Conservation (phyloP, 352 stramenopile genomes). For the Phytophthora pisi region DNA sequence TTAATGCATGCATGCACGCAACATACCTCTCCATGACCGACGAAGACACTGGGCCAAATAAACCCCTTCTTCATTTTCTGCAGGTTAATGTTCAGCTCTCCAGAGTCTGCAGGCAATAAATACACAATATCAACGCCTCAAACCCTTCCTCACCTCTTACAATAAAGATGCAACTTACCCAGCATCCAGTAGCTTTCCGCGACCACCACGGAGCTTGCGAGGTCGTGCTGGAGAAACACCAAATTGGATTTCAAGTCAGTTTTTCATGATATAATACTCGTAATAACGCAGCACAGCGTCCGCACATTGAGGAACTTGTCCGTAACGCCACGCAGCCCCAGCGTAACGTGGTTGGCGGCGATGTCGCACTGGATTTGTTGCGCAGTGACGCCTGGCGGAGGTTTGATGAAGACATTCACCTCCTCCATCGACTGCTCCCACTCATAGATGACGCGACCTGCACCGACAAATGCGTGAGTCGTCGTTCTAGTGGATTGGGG, state of each 20-base stretch:
- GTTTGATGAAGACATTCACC: conserved; percentile 95
- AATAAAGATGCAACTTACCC: conserved; percentile 41
- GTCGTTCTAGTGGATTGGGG: neutral
- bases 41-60: conserved; percentile 93
- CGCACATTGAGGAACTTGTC: conserved; percentile 94
- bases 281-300: neutral
- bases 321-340: conserved; percentile 89
- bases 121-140: neutral
- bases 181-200: conserved; percentile 97
- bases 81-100: conserved; percentile 92
- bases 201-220: conserved; percentile 92
- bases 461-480: neutral
- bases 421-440: conserved; percentile 97
- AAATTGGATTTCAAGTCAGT: neutral
- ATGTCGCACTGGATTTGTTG: conserved; percentile 92
- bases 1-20: neutral
- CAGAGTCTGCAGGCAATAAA: conserved; percentile 55
- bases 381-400: conserved; percentile 84
- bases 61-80: conserved; percentile 97
- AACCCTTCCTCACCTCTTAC: neutral
- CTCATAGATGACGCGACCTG: conserved; percentile 93
- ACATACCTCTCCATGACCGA: conserved; percentile 80
- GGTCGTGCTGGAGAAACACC: conserved; percentile 75
- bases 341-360: conserved; percentile 80
- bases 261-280: neutral